Evolutionary conservation across 192 early-diverging fungal genomes (phyloP), one percentile per base, ranked within the genome.

Genomic region (Coemansia sp.): DNA sequence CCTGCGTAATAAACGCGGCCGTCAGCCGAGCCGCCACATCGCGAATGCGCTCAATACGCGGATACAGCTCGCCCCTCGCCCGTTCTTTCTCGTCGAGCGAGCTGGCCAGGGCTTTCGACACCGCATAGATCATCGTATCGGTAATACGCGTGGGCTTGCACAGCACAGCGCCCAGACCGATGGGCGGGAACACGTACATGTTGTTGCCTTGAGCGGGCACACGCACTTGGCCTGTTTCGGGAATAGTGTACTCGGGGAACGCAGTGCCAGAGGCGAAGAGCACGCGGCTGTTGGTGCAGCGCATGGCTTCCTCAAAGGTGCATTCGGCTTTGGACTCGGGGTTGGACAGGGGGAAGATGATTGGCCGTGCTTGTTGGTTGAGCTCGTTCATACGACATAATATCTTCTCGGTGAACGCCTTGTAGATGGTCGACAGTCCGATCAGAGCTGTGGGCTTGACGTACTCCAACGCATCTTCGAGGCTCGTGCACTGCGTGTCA

Each of bases 131-230:
- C 91, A 96, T 90, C 47, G 74, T 80, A 66, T 94, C 90, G 22
- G 91, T 89, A 55, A 97, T 89, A 20, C 48, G 61, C n/a, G 52
- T 48, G 20, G 93, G 82, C 65, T 88, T 87, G 61, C 91, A 87
- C 26, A 97, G 71, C 44, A 89, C 85, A 11, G 90, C 75, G 58
- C 96, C 96, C 21, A 96, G 83, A 4, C 96, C 96, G 38, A 98
- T 86, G 53, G 93, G 89, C n/a, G 96, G 96, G 86, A 96, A 98
- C 57, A 92, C 90, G 70, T 95, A 98, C 90, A 93, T 94, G 82
- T 96, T 96, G 82, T 96, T 94, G 50, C 91, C 93, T 74, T 94
- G 91, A 5, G 90, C 94, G 3, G 93, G 91, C 37, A 89, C 59
- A 7, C 56, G 58, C 23, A 48, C 62, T 34, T 76, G 60, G 65